Evolutionary conservation across 129 eudicot genomes (phyloP).

Genomic region (Chrysanthemum lavandulifolium): DNA sequence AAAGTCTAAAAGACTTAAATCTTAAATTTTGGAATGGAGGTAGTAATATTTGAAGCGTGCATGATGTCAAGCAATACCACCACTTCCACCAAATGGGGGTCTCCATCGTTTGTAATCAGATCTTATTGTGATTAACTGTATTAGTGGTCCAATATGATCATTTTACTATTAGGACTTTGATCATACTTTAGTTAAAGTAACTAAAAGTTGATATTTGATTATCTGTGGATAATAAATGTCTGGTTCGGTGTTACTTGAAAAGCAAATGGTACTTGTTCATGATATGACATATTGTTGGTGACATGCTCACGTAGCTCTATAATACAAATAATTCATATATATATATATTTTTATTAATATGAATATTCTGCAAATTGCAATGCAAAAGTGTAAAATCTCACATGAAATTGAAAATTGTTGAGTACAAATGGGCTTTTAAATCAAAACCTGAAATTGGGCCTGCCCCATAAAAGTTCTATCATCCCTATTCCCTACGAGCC

Average conservation of each 20-base stretch:
- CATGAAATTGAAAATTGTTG: no score
- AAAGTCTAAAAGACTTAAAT: no score
- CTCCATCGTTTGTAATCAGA: slow-evolving; percentile 23
- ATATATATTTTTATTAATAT: no score
- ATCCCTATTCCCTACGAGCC: no score
- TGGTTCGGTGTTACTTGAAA: slow-evolving; percentile 6
- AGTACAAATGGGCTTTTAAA: no score
- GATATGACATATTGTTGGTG: slow-evolving; percentile 26
- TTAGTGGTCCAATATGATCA: slow-evolving; percentile 39
- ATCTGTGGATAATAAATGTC: slow-evolving; percentile 13
- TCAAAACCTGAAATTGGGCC: no score
- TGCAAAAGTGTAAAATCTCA: no score
- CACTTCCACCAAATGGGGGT: slow-evolving; percentile 44
- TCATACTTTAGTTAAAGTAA: slow-evolving; percentile 31
- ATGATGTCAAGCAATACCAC: slow-evolving; percentile 46
- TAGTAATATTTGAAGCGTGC: slow-evolving; percentile 34
- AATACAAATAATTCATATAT: no score
- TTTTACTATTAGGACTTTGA: slow-evolving; percentile 19
- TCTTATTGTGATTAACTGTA: slow-evolving; percentile 18
- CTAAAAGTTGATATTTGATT: slow-evolving; percentile 22
- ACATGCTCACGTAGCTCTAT: background rate
- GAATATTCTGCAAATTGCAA: no score
- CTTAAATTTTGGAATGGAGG: no score
- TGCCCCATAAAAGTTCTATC: no score
- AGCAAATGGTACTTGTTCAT: slow-evolving; percentile 13